Evolutionary conservation across 352 stramenopile species (phyloP).

Genomic region (Globisporangium carolinianum): DNA sequence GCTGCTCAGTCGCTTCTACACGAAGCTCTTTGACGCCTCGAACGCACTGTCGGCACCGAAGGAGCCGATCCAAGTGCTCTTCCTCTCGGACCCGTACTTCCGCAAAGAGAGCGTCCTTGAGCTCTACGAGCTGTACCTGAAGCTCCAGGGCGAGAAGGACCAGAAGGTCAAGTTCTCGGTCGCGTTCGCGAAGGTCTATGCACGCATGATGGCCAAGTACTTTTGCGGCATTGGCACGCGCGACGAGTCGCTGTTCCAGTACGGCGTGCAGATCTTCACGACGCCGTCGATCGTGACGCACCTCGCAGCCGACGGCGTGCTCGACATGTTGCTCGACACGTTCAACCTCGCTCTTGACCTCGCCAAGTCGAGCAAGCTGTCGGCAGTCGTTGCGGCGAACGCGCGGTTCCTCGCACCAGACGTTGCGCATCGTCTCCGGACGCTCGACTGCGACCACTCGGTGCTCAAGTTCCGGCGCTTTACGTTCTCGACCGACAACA

Average conservation of each 20-base stretch:
- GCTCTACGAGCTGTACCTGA: constrained; percentile 93
- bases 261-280: constrained; percentile 93
- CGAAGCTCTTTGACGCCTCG: constrained; percentile 48
- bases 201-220: constrained; percentile 84
- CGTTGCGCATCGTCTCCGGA: constrained; percentile 22
- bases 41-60: constrained; percentile 31
- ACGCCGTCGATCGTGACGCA: constrained; percentile 84
- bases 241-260: constrained; percentile 87
- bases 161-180: constrained; percentile 93
- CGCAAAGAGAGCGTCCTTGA: constrained; percentile 89
- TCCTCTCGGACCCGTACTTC: constrained; percentile 93
- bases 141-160: constrained; percentile 90
- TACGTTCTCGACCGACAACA: constrained; percentile 89
- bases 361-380: constrained; percentile 37
- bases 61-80: constrained; percentile 84
- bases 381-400: constrained; percentile 16
- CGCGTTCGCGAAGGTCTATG: constrained; percentile 82
- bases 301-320: constrained; percentile 46
- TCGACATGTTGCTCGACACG: constrained; percentile 74
- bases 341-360: constrained; percentile 71
- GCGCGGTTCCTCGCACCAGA: constrained; percentile 15
- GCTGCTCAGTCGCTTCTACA: constrained; percentile 60
- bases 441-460: constrained; percentile 87
- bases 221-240: constrained; percentile 86
- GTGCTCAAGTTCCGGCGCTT: constrained; percentile 92